Conservation (phyloP, 2,329 filamentous ascomycete genomes). For the Calonectria leucothoes region DNA sequence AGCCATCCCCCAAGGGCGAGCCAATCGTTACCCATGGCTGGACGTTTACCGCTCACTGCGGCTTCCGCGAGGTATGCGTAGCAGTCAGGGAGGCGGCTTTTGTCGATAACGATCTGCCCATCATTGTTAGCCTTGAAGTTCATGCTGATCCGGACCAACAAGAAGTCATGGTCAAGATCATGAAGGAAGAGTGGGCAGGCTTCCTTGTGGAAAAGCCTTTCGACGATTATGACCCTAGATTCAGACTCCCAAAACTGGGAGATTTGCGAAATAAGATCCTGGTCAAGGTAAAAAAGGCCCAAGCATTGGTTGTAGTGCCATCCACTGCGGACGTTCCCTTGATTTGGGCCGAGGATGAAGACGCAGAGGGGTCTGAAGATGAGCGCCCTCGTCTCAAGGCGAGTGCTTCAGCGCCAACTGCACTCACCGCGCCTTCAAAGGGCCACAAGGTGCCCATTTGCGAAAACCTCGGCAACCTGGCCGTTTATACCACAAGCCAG, state of each 20-base stretch:
- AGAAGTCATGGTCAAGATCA: slow-evolving; percentile 91
- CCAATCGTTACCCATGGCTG: slow-evolving; percentile 86
- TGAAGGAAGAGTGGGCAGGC: slow-evolving; percentile 87
- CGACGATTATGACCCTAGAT: slow-evolving; percentile 62
- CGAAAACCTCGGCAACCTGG: slow-evolving; percentile 77
- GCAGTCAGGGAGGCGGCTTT: slow-evolving; percentile 86
- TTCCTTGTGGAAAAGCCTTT: slow-evolving; percentile 73
- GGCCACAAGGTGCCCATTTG: slow-evolving; percentile 71
- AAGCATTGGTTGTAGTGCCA: slow-evolving; percentile 47
- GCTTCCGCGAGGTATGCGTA: slow-evolving; percentile 87
- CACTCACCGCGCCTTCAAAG: slow-evolving; percentile 33
- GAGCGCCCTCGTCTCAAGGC: slow-evolving; percentile 44
- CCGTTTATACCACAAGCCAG: slow-evolving; percentile 88
- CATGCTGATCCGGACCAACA: slow-evolving; percentile 88
- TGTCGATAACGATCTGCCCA: slow-evolving; percentile 77
- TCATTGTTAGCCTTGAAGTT: slow-evolving; percentile 94
- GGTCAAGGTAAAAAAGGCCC: slow-evolving; percentile 79
- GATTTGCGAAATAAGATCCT: slow-evolving; percentile 84
- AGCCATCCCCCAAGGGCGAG: slow-evolving; percentile 62
- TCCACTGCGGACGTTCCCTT: slow-evolving; percentile 48
- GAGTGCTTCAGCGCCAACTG: slow-evolving; percentile 21
- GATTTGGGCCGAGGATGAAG: slow-evolving; percentile 48
- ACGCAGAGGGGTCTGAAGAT: slow-evolving; percentile 57
- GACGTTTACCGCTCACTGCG: slow-evolving; percentile 86
- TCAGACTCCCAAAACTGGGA: slow-evolving; percentile 74